Evolutionary conservation across 2,329 filamentous ascomycete species (phyloP).

Genomic region (Xylariaceae sp.): DNA sequence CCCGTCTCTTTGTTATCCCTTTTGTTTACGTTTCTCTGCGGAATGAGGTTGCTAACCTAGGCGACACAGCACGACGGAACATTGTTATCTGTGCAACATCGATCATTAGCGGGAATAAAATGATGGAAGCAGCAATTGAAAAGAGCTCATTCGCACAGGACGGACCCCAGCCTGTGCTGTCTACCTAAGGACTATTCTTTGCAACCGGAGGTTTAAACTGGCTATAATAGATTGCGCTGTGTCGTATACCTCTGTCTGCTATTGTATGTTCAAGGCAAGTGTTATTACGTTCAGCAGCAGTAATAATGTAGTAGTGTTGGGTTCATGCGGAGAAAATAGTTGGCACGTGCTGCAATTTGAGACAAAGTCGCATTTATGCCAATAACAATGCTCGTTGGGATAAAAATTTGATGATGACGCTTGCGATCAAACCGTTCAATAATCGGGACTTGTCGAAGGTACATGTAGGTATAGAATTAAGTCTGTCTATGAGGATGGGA

Average conservation of each 20-base stretch:
- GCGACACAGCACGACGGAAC: conserved; percentile 68
- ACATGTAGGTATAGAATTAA: no score
- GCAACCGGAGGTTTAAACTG: not conserved
- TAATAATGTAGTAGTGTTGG: not conserved
- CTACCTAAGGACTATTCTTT: conserved; percentile 18
- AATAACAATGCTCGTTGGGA: not conserved
- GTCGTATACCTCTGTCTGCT: not conserved
- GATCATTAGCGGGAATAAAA: conserved; percentile 85
- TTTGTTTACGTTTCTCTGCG: conserved; percentile 18
- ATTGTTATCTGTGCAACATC: conserved; percentile 93
- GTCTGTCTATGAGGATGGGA: no score
- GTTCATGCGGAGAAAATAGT: conserved; percentile 3
- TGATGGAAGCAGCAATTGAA: conserved; percentile 87
- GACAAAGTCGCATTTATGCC: not conserved
- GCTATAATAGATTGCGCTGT: not conserved
- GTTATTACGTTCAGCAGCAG: conserved; percentile 1
- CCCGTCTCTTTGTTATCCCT: conserved; percentile 8
- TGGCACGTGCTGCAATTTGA: not conserved
- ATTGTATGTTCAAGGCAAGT: not conserved
- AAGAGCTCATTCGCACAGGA: conserved; percentile 66
- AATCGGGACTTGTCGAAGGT: no score
- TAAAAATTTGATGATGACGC: not conserved
- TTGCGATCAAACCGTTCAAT: no score
- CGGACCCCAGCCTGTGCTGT: conserved; percentile 29
- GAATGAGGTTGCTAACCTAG: conserved; percentile 19